Percentiles rank a stretch among this genome's conserved stretches.
These are phyloP conservation scores for Chytriomyces sp. DNA, from an alignment of 192 early-diverging fungal species.

Conservation along the genomic window DNA sequence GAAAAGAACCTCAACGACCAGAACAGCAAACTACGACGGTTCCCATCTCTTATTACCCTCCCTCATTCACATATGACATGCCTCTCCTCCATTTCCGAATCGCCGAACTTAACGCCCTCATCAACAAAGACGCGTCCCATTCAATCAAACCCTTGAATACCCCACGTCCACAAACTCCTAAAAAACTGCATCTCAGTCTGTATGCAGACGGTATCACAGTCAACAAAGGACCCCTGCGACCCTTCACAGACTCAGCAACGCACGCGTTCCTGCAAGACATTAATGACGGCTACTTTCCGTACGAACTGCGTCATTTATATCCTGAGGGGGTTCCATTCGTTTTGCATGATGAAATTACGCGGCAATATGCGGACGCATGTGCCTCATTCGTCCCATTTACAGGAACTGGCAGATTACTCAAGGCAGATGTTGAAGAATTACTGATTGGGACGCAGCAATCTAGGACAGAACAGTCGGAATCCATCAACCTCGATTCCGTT, in stretches of 20 bases:
- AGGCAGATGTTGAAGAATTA: too few species aligned
- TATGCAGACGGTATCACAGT: slow-evolving; percentile 42
- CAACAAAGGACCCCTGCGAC: slow-evolving; percentile 26
- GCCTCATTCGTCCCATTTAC: too few species aligned
- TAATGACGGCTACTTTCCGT: slow-evolving; percentile 48
- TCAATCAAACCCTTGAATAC: not conserved
- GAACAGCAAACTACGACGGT: not conserved
- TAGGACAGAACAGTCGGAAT: too few species aligned
- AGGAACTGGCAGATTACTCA: too few species aligned
- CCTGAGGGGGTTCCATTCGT: slow-evolving; percentile 40
- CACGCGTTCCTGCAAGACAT: slow-evolving; percentile 40
- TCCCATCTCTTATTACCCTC: not conserved
- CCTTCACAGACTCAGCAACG: slow-evolving; percentile 28
- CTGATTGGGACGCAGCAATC: too few species aligned
- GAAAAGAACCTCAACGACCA: not conserved
- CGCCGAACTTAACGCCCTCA: slow-evolving; percentile 31
- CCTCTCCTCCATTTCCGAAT: slow-evolving; percentile 13
- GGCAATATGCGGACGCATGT: too few species aligned
- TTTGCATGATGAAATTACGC: too few species aligned
- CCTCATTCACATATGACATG: slow-evolving; percentile 36
- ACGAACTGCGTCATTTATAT: slow-evolving; percentile 37
- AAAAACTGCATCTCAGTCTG: slow-evolving; percentile 20
- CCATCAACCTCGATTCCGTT: too few species aligned
- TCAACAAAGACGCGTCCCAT: not conserved
- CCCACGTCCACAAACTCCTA: not conserved